Evolutionary conservation across 2,329 filamentous ascomycete species (phyloP).

Genomic region (Ceratocystis eucalypticola): DNA sequence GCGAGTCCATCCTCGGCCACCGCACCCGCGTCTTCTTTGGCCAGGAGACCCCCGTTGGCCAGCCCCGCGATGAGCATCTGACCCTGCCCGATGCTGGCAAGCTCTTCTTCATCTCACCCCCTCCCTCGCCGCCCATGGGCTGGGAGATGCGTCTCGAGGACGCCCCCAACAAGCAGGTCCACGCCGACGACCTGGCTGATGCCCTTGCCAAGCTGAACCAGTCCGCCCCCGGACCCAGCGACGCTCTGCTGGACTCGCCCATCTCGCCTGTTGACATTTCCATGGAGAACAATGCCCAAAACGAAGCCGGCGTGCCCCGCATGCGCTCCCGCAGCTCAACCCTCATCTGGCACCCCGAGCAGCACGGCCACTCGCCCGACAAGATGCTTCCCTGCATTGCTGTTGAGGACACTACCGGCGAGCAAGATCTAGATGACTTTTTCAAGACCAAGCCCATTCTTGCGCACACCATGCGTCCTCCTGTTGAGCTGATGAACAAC

Average conservation of each 20-base stretch:
- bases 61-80: constrained; percentile 41
- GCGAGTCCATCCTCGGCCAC: constrained; percentile 58
- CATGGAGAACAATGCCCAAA: constrained; percentile 18
- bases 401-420: constrained; percentile 54
- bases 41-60: constrained; percentile 43
- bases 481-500: constrained; percentile 49
- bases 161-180: constrained; percentile 55
- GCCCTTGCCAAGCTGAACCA: constrained; percentile 50
- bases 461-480: constrained; percentile 48
- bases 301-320: constrained; percentile 22
- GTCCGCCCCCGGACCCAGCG: constrained; percentile 22
- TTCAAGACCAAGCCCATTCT: constrained; percentile 26
- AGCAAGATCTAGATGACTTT: constrained; percentile 30
- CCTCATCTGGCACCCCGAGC: constrained; percentile 50
- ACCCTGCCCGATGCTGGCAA: constrained; percentile 56
- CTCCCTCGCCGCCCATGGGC: constrained; percentile 52
- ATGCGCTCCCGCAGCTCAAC: constrained; percentile 49
- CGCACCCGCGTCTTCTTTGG: constrained; percentile 57
- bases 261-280: constrained; percentile 31
- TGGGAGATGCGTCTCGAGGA: constrained; percentile 57
- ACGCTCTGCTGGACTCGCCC: constrained; percentile 25
- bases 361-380: constrained; percentile 39
- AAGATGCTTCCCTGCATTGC: constrained; percentile 45
- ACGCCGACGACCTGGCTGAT: constrained; percentile 55
- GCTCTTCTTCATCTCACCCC: constrained; percentile 60